Evolutionary conservation across 2,329 filamentous ascomycete genomes (phyloP).

Genomic region (Epicoccum sorghinum): DNA sequence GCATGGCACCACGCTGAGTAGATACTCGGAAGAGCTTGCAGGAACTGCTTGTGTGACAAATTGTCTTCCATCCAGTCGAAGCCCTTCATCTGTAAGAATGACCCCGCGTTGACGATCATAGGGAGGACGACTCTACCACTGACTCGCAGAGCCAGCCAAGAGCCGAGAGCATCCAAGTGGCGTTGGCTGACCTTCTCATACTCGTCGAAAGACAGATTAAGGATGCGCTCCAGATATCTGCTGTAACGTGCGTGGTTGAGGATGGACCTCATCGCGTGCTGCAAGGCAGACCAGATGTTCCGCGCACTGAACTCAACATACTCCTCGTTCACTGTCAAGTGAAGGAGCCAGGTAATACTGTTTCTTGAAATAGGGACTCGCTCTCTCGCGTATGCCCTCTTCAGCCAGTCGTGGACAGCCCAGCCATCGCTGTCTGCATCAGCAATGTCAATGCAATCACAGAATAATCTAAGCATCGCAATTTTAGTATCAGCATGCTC

Average conservation of each 20-base stretch:
- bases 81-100: conserved; percentile 21
- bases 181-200: not conserved
- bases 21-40: conserved; percentile 15
- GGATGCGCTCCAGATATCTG: conserved; percentile 5
- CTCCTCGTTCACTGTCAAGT: conserved; percentile 15
- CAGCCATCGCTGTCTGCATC: conserved; percentile 18
- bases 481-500: conserved; percentile 15
- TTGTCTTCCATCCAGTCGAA: conserved; percentile 24
- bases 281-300: conserved; percentile 17
- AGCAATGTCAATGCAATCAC: conserved; percentile 21
- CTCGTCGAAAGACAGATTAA: conserved; percentile 2
- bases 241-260: conserved; percentile 12
- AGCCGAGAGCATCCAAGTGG: conserved; percentile 6
- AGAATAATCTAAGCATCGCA: conserved; percentile 21
- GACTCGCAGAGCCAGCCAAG: conserved; percentile 17
- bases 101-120: conserved; percentile 17
- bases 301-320: conserved; percentile 19
- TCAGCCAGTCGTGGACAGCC: conserved; percentile 23
- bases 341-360: conserved; percentile 22
- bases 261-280: conserved; percentile 17
- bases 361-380: conserved; percentile 19
- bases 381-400: conserved; percentile 20
- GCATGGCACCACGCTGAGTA: conserved; percentile 23
- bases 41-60: conserved; percentile 12
- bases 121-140: conserved; percentile 14